Percentiles rank a stretch among this genome's conserved stretches.
These are phyloP conservation scores for Colletotrichum sp. DNA, from an alignment of 2,329 filamentous ascomycete species.

Conservation along the genomic window DNA sequence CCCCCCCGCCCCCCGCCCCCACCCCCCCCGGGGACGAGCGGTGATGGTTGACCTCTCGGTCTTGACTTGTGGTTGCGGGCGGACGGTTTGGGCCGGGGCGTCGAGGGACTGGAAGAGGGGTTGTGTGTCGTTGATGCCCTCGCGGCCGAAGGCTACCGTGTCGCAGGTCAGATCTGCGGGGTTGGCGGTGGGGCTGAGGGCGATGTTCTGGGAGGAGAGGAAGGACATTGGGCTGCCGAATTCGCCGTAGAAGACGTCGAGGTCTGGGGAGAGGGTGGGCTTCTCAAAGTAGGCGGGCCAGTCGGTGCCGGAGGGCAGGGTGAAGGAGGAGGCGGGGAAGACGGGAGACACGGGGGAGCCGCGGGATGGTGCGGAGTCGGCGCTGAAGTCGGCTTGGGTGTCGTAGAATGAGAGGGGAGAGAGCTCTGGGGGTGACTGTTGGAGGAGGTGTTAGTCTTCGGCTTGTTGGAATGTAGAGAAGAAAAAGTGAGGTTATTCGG, in stretches of 20 bases:
- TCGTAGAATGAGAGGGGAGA: constrained; percentile 25
- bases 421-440: constrained; percentile 20
- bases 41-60: not conserved
- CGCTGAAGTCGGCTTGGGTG: constrained; percentile 33
- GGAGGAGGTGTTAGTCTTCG: not conserved
- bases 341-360: constrained; percentile 33
- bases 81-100: not conserved
- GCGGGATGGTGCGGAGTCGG: constrained; percentile 40
- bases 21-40: no score
- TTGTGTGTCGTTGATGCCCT: constrained; percentile 28
- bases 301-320: constrained; percentile 26
- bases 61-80: not conserved
- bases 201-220: constrained; percentile 28
- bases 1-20: no score
- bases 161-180: constrained; percentile 34
- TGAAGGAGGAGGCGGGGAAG: constrained; percentile 32
- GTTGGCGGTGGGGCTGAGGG: constrained; percentile 38
- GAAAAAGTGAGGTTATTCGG: not conserved
- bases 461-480: not conserved
- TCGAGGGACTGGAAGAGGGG: constrained; percentile 28
- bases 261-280: constrained; percentile 30
- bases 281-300: constrained; percentile 34
- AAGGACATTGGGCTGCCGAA: constrained; percentile 30
- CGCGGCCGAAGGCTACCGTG: constrained; percentile 26
- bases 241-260: constrained; percentile 35